Evolutionary conservation across 306 rosid genomes (phyloP).

Genomic region (Corylus avellana): DNA sequence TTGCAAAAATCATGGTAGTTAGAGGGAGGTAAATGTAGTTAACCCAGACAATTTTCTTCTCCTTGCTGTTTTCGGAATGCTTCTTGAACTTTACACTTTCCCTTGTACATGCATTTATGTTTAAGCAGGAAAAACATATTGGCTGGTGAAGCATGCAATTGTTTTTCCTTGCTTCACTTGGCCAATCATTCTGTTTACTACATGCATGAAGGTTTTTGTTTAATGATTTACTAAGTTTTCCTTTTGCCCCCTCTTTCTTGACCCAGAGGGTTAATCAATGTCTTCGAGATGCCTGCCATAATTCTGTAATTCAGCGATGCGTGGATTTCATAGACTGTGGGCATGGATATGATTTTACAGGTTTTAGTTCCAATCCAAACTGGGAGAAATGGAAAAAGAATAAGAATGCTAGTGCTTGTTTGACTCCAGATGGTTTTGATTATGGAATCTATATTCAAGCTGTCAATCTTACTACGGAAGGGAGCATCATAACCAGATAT

Average conservation of each 20-base stretch:
- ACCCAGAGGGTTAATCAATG: slow-evolving; percentile 84
- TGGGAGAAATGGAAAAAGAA: slow-evolving; percentile 10
- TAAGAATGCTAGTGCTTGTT: slow-evolving; percentile 39
- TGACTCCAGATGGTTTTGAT: slow-evolving; percentile 17
- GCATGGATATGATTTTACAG: slow-evolving; percentile 18
- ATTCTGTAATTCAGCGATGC: slow-evolving; percentile 13
- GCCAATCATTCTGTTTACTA: background rate
- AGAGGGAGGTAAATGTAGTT: no score
- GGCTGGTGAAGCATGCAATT: background rate
- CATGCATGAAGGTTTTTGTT: slow-evolving; percentile 14
- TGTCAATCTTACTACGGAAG: slow-evolving; percentile 52
- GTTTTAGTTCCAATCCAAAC: background rate
- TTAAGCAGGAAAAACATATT: no score
- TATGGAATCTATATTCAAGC: slow-evolving; percentile 66
- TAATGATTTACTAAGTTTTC: slow-evolving; percentile 11
- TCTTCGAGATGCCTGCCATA: slow-evolving; percentile 55
- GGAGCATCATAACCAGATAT: slow-evolving; percentile 54
- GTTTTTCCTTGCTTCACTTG: background rate
- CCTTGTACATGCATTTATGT: background rate
- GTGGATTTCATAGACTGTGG: slow-evolving; percentile 63
- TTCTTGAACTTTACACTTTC: background rate
- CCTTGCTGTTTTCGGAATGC: background rate
- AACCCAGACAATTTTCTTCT: no score
- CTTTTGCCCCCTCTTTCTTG: slow-evolving; percentile 23
- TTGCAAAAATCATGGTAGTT: no score